Conservation (phyloP, 768 basidiomycete species). For the Pleurotus citrinopileatus region DNA sequence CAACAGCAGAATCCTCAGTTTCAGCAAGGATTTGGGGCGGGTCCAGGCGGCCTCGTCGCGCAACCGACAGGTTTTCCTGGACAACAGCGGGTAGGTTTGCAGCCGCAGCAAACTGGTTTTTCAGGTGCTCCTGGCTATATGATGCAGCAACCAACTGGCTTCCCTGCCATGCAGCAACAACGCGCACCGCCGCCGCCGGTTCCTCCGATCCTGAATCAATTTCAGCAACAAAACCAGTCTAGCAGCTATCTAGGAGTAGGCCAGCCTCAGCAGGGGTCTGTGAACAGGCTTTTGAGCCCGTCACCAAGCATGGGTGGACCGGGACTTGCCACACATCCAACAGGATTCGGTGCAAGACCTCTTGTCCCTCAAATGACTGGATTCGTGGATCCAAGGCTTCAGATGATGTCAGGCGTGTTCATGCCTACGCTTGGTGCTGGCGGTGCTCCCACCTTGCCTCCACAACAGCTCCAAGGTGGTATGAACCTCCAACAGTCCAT, state of each 20-base stretch:
- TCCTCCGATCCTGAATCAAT: conserved; percentile 61
- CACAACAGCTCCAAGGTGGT: conserved; percentile 52
- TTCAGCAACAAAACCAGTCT: conserved; percentile 47
- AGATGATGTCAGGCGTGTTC: conserved; percentile 89
- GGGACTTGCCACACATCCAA: conserved; percentile 48
- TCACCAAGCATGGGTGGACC: conserved; percentile 49
- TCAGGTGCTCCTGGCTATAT: conserved; percentile 38
- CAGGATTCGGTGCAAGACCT: conserved; percentile 52
- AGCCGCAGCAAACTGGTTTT: conserved; percentile 62
- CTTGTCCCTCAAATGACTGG: conserved; percentile 78
- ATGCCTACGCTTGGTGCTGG: conserved; percentile 74
- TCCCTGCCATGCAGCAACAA: conserved; percentile 41
- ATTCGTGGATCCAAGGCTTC: conserved; percentile 77
- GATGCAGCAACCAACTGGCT: conserved; percentile 55
- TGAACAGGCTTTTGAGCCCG: conserved; percentile 49
- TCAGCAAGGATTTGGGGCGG: conserved; percentile 36
- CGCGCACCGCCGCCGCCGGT: conserved; percentile 57
- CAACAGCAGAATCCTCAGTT: conserved; percentile 38
- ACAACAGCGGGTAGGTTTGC: conserved; percentile 41
- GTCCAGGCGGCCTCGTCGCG: conserved; percentile 43
- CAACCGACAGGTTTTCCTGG: conserved; percentile 62
- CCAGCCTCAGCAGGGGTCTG: conserved; percentile 37
- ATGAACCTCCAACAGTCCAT: conserved; percentile 78
- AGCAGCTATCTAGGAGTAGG: conserved; percentile 38
- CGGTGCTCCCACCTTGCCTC: conserved; percentile 64